These are phyloP conservation scores for Chlorencoelia australis DNA, from an alignment of 2,329 filamentous ascomycete species.

Conservation along the genomic window DNA sequence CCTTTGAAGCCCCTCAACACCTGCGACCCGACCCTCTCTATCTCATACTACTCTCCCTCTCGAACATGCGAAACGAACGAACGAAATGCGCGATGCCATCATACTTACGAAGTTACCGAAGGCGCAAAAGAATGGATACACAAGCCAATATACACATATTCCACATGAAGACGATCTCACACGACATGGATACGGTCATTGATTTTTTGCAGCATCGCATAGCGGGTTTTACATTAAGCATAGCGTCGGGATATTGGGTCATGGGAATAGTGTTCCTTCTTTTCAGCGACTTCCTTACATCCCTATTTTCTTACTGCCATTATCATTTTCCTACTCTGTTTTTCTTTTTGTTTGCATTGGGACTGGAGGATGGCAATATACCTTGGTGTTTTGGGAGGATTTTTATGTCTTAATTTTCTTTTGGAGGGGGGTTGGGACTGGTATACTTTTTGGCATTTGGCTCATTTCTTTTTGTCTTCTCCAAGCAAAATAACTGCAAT, in stretches of 20 bases:
- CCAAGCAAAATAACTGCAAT: slow-evolving; percentile 13
- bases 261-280: slow-evolving; percentile 17
- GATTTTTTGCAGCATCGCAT: slow-evolving; percentile 21
- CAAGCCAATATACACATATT: slow-evolving; percentile 10
- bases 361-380: slow-evolving; percentile 26
- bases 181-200: slow-evolving; percentile 16
- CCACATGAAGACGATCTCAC: slow-evolving; percentile 3
- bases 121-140: slow-evolving; percentile 21
- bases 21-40: slow-evolving; percentile 4
- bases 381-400: slow-evolving; percentile 23
- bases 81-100: slow-evolving; percentile 21
- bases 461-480: slow-evolving; percentile 8
- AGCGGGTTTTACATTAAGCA: slow-evolving; percentile 20
- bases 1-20: slow-evolving; percentile 10
- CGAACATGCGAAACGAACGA: slow-evolving; percentile 14
- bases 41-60: slow-evolving; percentile 6
- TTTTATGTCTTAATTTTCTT: slow-evolving; percentile 6
- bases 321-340: slow-evolving; percentile 9
- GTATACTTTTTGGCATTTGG: too few species aligned
- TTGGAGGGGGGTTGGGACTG: slow-evolving; percentile 4
- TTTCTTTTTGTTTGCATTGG: slow-evolving; percentile 18
- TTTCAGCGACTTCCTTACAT: slow-evolving; percentile 7
- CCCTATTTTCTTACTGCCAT: slow-evolving; percentile 6
- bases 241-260: slow-evolving; percentile 20
- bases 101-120: slow-evolving; percentile 25